Evolutionary conservation across 139 green algal species (phyloP), one percentile per base, ranked within the genome.

Genomic region (Medakamo hakoo): DNA sequence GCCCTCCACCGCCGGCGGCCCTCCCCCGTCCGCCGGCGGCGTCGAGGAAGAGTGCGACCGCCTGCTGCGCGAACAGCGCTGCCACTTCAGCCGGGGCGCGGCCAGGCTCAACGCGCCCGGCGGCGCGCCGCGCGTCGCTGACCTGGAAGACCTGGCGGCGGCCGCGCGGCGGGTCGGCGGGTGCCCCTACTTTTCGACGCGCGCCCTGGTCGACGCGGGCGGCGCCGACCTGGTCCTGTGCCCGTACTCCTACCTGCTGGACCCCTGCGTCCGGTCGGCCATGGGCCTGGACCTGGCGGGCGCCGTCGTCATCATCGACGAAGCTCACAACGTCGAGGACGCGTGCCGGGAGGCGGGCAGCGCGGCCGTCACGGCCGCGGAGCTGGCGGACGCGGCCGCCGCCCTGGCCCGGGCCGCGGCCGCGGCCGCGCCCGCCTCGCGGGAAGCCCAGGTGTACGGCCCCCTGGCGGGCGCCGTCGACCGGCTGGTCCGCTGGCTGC

Each of bases 241-340:
- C 63, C 91, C 92, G 20, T 97, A 97, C 83, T 87, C 65, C 55
- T 95, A 92, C 74, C 66, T 95, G 9, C 24, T 85, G 24, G 80
- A 88, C 66, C 85, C 82, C 2, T 73, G 84, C 27, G 75, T 96
- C 32, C 73, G 84, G 3, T 30, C 62, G 4, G 68, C 82, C n/a
- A 82, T 95, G 78, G 63, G 79, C 2, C 68, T 97, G 67, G 70
- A 87, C 5, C 55, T 91, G 22, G 56, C 74, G 3, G 75, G 76
- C 57, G 64, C 75, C 28, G 73, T 97, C 27, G 68, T 98, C 18
- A 91, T 97, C 9, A 90, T 97, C 55, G 91, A 98, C 66, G 92
- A 98, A 74, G 92, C 88, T 9, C 92, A 98, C 82, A 96, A 96
- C 76, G 96, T 96, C 23, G 89, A 96, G 77, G 89, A 96, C 73